phyloP scores from a whole-genome alignment of 108 stramenopile genomes.

The Craspedostauros australis region DNA sequence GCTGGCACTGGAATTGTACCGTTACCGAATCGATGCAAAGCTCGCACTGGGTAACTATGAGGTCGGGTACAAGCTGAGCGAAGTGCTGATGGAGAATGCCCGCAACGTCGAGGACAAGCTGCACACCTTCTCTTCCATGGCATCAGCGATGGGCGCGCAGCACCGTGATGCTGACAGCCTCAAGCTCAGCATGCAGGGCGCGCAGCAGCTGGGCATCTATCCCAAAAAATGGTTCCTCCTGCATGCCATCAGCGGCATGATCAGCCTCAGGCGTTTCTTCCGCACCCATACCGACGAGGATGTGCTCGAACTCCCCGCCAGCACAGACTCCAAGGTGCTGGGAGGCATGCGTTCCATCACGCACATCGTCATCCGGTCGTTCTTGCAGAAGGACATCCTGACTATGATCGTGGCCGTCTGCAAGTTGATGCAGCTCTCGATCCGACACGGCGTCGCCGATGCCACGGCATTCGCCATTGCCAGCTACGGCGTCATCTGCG shows the following conservation, averaged over 20 bases:
- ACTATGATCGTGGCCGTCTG: too few species aligned
- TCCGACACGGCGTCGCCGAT: too few species aligned
- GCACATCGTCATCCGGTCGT: too few species aligned
- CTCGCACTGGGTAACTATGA: constrained; percentile 20
- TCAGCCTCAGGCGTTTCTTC: constrained; percentile 1
- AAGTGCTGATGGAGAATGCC: constrained; percentile 5
- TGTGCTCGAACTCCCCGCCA: constrained; percentile 14
- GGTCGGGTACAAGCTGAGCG: constrained; percentile 8
- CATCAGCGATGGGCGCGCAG: constrained; percentile 14
- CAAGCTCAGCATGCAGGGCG: constrained; percentile 3
- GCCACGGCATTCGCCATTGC: too few species aligned
- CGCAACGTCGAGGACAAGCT: constrained; percentile 16
- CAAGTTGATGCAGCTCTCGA: too few species aligned
- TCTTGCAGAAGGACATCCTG: too few species aligned
- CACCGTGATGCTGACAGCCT: constrained; percentile 12
- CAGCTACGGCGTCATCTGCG: too few species aligned
- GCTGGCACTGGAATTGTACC: constrained; percentile 16
- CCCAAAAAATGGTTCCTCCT: constrained; percentile 9
- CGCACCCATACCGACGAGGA: constrained; percentile 13
- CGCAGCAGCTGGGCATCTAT: constrained; percentile 1
- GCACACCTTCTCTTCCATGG: constrained; percentile 13
- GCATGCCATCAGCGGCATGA: constrained; percentile 9
- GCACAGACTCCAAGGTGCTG: too few species aligned
- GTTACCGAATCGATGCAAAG: constrained; percentile 10
- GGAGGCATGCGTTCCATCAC: too few species aligned